Evolutionary conservation across 768 basidiomycete genomes (phyloP), one percentile per base, ranked within the genome.

Genomic region (Collybiopsis confluens): DNA sequence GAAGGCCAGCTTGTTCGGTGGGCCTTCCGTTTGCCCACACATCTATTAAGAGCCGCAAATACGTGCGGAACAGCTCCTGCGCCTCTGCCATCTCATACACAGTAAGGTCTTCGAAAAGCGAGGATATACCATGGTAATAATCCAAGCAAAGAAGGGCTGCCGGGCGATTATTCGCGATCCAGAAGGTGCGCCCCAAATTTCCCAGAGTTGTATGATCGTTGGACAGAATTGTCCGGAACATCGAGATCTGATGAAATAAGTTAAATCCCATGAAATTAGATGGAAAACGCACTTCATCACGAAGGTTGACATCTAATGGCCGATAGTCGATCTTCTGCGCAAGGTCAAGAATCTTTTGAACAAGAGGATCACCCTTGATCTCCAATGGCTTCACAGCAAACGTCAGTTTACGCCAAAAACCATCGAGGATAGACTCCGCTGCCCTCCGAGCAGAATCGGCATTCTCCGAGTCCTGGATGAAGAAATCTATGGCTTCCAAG

Each of bases 61-160:
- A 80, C 1, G 45, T 21, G 4, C 61, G 56, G 56, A 79, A 80
- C 4, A 60, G 52, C 4, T 58, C 37, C 2, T 81, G 63, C n/a
- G 63, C 60, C 1, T 55, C 24, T 8, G 65, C 59, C 4, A 76
- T 57, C n/a, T 65, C 64, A 10, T 53, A 35, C 2, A 67, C 61
- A 0, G 54, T 59, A 20, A 64, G 54, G 3, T 61, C 58, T 9
- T 59, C 55, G 16, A 74, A 60, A 2, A 45, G 48, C 6, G 68
- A 66, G 4, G 65, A 26, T 18, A 58, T 51, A 9, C 57, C 50
- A 57, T 76, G 80, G 40, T 65, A 59, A 52, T 74, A 70, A 55
- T 80, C 74, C 10, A 80, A 59, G 48, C 76, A 76, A 4, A 80
- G 64, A 0, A 79, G 56, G 10, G 74, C 73, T 0, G 74, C 70